These are phyloP conservation scores for Alternaria infectoria DNA, from an alignment of 2,329 filamentous ascomycete genomes.

Conservation along the genomic window DNA sequence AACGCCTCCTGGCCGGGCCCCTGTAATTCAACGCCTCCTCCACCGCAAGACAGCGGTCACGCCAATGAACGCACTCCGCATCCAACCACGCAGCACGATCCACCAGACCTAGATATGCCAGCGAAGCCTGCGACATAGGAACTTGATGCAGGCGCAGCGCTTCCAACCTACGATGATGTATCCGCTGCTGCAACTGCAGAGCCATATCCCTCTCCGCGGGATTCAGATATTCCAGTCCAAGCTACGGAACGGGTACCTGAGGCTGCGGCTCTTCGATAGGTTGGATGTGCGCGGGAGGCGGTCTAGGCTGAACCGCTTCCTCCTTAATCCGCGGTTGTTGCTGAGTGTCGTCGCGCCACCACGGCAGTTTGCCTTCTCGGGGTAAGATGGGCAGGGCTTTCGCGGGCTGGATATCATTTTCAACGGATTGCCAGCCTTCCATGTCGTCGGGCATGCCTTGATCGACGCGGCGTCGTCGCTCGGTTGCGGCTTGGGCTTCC, in stretches of 20 bases:
- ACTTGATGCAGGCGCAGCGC: neutral
- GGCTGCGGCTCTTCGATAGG: constrained; percentile 4
- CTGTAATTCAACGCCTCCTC: neutral
- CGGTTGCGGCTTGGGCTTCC: constrained; percentile 67
- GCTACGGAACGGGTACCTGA: constrained; percentile 11
- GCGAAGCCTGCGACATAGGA: neutral
- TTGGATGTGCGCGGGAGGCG: constrained; percentile 12
- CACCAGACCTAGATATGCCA: neutral
- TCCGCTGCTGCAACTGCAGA: neutral
- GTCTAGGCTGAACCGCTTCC: neutral
- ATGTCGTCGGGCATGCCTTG: constrained; percentile 39
- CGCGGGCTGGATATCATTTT: constrained; percentile 45
- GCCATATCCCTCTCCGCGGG: neutral
- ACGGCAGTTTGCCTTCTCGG: constrained; percentile 35
- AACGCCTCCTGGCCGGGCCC: neutral
- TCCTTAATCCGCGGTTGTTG: constrained; percentile 10
- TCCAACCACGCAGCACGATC: neutral
- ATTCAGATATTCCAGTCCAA: neutral
- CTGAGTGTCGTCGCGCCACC: constrained; percentile 43
- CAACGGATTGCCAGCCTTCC: constrained; percentile 41
- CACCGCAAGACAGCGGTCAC: neutral
- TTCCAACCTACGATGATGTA: neutral
- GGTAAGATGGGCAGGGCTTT: constrained; percentile 37
- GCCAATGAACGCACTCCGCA: neutral
- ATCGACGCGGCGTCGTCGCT: constrained; percentile 42